Percentiles rank a stretch among this genome's conserved stretches.
phyloP scores from a whole-genome alignment of 768 basidiomycete species.

The Saitozyma podzolica region DNA sequence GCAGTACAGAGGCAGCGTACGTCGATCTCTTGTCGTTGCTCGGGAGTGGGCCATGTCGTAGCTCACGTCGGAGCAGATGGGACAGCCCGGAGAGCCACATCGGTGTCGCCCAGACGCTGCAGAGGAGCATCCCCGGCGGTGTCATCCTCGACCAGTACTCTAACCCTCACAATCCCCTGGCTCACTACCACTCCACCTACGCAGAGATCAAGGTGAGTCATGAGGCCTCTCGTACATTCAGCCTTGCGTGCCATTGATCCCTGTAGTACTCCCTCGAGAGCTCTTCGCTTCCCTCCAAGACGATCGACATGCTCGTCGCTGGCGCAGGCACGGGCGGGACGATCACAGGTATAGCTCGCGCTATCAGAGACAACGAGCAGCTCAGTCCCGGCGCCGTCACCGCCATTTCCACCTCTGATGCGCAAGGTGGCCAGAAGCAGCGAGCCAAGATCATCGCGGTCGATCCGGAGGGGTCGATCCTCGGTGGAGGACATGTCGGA shows the following conservation, averaged over 20 bases:
- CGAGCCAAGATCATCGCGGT: constrained; percentile 67
- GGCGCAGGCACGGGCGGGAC: constrained; percentile 96
- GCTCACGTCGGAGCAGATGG: constrained; percentile 54
- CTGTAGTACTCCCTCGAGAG: constrained; percentile 58
- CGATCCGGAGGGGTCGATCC: constrained; percentile 92
- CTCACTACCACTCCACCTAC: constrained; percentile 86
- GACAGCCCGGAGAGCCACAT: constrained; percentile 88
- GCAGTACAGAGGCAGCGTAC: constrained; percentile 43
- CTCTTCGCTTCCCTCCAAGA: constrained; percentile 55
- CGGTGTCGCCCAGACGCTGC: constrained; percentile 81
- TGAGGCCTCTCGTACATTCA: neutral
- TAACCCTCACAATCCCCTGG: constrained; percentile 74
- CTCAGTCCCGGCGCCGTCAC: neutral
- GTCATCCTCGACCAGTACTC: constrained; percentile 88
- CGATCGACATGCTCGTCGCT: constrained; percentile 69
- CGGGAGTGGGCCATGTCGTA: neutral
- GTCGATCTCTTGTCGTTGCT: constrained; percentile 1
- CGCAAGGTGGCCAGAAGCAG: neutral
- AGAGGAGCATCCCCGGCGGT: constrained; percentile 73
- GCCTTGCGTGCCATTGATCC: too few species aligned
- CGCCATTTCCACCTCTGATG: neutral
- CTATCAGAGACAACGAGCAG: constrained; percentile 48
- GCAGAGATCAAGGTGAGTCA: constrained; percentile 72
- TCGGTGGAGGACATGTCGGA: constrained; percentile 61
- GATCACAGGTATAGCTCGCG: constrained; percentile 65